Evolutionary conservation across 148 eudicot species (phyloP), one percentile per base, ranked within the genome.

Genomic region (Talinum fruticosum): DNA sequence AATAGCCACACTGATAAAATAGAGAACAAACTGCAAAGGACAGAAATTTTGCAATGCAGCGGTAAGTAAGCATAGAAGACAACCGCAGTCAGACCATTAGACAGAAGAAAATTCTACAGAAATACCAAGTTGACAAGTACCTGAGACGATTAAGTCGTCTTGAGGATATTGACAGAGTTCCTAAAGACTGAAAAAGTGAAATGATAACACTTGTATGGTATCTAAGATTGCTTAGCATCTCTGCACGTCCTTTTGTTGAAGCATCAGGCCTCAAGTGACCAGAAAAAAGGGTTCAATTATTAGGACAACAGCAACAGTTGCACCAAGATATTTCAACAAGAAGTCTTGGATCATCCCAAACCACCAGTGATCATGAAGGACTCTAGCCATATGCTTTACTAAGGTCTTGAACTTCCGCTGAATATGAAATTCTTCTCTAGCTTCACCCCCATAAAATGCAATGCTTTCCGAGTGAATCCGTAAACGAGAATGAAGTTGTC

Each of bases 341-440:
- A 96, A 93, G 80, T 96, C 99, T 77, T 96, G 99, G 81, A 96
- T 91, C 99, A 96, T 96, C 82, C 99, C 99, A 87, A 96, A 96
- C 99, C 99, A 96, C 99, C 99, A 96, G 72, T 96, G 96, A 69
- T 96, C 97, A 76, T 96, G 99, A 66, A 87, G 93, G 71, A 93
- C 97, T 78, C 75, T 80, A 71, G 89, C 76, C 99, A 96, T 83
- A 83, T 96, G 99, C 73, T 79, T 80, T 67, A 96, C 88, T 83
- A 96, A 90, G 80, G 79, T 83, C 82, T 83, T 86, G 82, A 96
- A 96, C 80, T 93, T 96, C 81, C 89, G 86, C 83, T 84, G 92
- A 85, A 96, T 96, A 84, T 93, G 92, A 78, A 80, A 93, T 81
- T 89, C 97, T 85, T 96, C 99, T 87, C 97, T 90, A 64, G 80